These are phyloP conservation scores for Leccinum disarticulatum DNA, from an alignment of 768 basidiomycete genomes.

Conservation along the genomic window DNA sequence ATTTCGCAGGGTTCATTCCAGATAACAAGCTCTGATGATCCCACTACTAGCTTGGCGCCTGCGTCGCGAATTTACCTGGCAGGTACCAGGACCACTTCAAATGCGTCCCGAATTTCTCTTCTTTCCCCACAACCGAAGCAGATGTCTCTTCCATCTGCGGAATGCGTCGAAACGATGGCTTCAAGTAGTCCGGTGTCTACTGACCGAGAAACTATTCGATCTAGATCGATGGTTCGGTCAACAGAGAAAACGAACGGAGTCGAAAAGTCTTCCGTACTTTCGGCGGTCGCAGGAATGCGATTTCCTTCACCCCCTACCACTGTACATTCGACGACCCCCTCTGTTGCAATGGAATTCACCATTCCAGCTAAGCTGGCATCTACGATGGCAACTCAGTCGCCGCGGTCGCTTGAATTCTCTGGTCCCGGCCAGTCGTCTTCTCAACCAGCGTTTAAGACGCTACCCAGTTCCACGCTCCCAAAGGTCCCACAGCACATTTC, in stretches of 20 bases:
- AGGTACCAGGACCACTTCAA: slow-evolving; percentile 2
- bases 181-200: slow-evolving; percentile 2
- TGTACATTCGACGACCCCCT: slow-evolving; percentile 19
- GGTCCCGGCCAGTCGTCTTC: slow-evolving; percentile 3
- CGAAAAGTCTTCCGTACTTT: slow-evolving; percentile 18
- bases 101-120: slow-evolving; percentile 24
- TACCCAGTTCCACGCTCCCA: slow-evolving; percentile 11
- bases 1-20: slow-evolving; percentile 22
- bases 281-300: slow-evolving; percentile 4
- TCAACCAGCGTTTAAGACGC: slow-evolving; percentile 18
- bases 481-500: slow-evolving; percentile 1
- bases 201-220: slow-evolving; percentile 1
- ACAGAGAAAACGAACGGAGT: slow-evolving; percentile 23
- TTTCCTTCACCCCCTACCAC: slow-evolving; percentile 2
- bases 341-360: slow-evolving; percentile 22
- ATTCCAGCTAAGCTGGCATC: slow-evolving; percentile 31
- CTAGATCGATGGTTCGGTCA: slow-evolving; percentile 32
- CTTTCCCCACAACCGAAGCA: slow-evolving; percentile 23
- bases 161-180: slow-evolving; percentile 13
- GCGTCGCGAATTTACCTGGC: slow-evolving; percentile 16
- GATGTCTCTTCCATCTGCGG: slow-evolving; percentile 25
- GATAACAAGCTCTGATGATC: slow-evolving; percentile 10
- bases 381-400: slow-evolving; percentile 27
- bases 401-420: slow-evolving; percentile 4
- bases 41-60: slow-evolving; percentile 4